Conservation (phyloP, 768 basidiomycete species). For the Punctularia strigosozonata region DNA sequence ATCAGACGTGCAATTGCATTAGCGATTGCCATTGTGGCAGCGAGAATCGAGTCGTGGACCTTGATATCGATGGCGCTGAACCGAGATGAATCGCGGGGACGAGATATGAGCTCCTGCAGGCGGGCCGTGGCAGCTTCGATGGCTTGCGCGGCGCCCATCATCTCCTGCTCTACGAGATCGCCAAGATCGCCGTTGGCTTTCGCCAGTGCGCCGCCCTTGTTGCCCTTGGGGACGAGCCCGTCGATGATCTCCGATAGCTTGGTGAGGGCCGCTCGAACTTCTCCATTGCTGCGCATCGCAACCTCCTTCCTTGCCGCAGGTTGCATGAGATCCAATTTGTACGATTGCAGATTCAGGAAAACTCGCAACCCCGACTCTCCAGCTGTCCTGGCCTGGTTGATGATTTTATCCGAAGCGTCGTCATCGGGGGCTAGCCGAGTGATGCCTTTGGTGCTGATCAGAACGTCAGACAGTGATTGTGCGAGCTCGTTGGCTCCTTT, state of each 20-base stretch:
- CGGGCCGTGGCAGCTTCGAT: constrained; percentile 90
- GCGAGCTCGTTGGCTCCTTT: constrained; percentile 95
- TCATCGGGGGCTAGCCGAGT: constrained; percentile 87
- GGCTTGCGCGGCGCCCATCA: constrained; percentile 84
- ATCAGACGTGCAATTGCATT: constrained; percentile 91
- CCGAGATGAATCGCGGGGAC: constrained; percentile 78
- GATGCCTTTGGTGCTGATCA: constrained; percentile 91
- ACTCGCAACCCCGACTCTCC: constrained; percentile 86
- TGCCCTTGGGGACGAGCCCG: constrained; percentile 71
- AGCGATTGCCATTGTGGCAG: constrained; percentile 91
- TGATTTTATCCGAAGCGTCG: constrained; percentile 84
- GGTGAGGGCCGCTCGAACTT: constrained; percentile 68
- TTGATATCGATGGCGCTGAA: constrained; percentile 89
- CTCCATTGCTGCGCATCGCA: constrained; percentile 81
- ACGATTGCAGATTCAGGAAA: constrained; percentile 94
- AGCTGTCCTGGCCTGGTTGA: constrained; percentile 70
- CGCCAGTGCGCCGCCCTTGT: constrained; percentile 53
- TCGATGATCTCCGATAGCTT: constrained; percentile 88
- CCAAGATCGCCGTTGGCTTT: constrained; percentile 89
- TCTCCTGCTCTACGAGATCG: constrained; percentile 93
- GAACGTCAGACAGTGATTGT: constrained; percentile 83
- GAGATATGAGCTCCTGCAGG: constrained; percentile 82
- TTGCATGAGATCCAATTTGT: constrained; percentile 77
- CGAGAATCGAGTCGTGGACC: constrained; percentile 95
- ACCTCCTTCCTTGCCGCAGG: constrained; percentile 62